These are phyloP conservation scores for Rhizopogon sp. DNA, from an alignment of 768 basidiomycete species.

Conservation along the genomic window DNA sequence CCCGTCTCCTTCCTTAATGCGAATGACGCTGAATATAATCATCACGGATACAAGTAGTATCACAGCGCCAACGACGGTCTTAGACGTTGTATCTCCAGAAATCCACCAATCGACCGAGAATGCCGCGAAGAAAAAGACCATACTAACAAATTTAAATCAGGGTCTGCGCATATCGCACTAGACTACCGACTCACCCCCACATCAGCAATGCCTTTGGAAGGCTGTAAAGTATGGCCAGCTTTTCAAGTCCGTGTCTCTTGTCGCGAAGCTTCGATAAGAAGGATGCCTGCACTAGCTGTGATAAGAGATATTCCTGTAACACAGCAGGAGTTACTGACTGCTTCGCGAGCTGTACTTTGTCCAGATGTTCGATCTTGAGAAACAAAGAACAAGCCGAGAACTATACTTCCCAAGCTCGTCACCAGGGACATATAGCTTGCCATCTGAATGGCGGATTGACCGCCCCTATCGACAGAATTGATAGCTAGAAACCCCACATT, in stretches of 20 bases:
- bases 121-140: constrained; percentile 23
- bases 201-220: constrained; percentile 28
- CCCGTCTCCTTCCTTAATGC: constrained; percentile 5
- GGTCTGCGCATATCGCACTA: too few relatives aligned
- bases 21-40: constrained; percentile 40
- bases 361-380: constrained; percentile 30
- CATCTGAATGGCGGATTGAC: constrained; percentile 27
- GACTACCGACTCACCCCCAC: constrained; percentile 21
- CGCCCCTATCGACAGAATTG: constrained; percentile 27
- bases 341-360: constrained; percentile 16
- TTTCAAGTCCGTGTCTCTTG: constrained; percentile 18
- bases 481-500: constrained; percentile 53
- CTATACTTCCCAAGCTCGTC: constrained; percentile 28
- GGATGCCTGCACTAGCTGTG: constrained; percentile 9
- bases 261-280: constrained; percentile 17
- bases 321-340: constrained; percentile 18
- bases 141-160: constrained; percentile 11
- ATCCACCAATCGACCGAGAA: constrained; percentile 21
- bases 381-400: constrained; percentile 31
- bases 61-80: constrained; percentile 23
- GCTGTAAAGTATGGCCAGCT: constrained; percentile 28
- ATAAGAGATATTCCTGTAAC: constrained; percentile 1
- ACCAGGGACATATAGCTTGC: constrained; percentile 35
- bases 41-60: constrained; percentile 26
- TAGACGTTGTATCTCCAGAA: constrained; percentile 7